Evolutionary conservation across 176 grass and related monocot species (phyloP).

Genomic region (Elaeis guineensis): DNA sequence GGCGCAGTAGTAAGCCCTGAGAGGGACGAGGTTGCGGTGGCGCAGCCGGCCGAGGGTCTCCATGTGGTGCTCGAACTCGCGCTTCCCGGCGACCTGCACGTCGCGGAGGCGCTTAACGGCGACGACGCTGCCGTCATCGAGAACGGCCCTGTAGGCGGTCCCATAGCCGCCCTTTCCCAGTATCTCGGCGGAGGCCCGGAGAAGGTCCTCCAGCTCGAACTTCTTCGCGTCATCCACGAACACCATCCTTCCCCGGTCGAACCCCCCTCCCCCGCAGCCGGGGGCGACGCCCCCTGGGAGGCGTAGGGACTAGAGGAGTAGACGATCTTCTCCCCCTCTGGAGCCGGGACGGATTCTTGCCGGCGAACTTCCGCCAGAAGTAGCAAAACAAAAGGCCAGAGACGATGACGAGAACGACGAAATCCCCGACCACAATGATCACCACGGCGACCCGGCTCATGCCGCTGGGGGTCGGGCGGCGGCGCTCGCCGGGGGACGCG

Average conservation of each 20-base stretch:
- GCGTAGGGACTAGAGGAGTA: constrained; percentile 92
- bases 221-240: constrained; percentile 51
- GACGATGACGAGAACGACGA: constrained; percentile 69
- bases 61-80: constrained; percentile 93
- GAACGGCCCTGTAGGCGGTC: constrained; percentile 82
- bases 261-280: constrained; percentile 9
- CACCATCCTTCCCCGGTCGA: constrained; percentile 80
- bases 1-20: constrained; percentile 85
- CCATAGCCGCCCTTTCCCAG: constrained; percentile 85
- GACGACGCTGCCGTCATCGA: constrained; percentile 66
- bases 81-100: constrained; percentile 36
- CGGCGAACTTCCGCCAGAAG: constrained; percentile 87
- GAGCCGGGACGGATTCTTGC: constrained; percentile 35
- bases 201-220: constrained; percentile 86
- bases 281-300: constrained; percentile 11
- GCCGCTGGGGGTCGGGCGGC: constrained; percentile 14
- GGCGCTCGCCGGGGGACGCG: constrained; percentile 2
- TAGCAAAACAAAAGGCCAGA: constrained; percentile 79
- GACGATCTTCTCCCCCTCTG: constrained; percentile 92
- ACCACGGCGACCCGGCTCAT: constrained; percentile 68
- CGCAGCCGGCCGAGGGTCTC: constrained; percentile 51
- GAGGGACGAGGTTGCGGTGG: constrained; percentile 69
- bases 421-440: constrained; percentile 71
- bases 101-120: constrained; percentile 91
- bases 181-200: constrained; percentile 95